These are phyloP conservation scores for Botryosphaeria dothidea DNA, from an alignment of 2,329 filamentous ascomycete genomes.

Conservation along the genomic window DNA sequence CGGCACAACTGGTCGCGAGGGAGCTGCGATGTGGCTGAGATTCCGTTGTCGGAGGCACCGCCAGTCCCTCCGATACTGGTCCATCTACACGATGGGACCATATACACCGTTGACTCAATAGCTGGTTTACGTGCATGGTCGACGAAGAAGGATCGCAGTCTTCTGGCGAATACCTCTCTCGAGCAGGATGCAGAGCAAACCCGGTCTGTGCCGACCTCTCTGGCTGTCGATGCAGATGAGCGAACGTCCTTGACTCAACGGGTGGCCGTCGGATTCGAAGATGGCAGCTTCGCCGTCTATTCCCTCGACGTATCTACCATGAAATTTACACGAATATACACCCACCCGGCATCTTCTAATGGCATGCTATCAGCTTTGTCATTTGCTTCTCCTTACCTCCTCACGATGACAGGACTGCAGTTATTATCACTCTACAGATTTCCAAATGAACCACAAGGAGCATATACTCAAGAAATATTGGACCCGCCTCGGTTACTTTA, in stretches of 20 bases:
- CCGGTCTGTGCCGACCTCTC: slow-evolving; percentile 56
- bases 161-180: slow-evolving; percentile 55
- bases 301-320: slow-evolving; percentile 51
- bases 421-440: slow-evolving; percentile 77
- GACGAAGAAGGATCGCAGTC: slow-evolving; percentile 58
- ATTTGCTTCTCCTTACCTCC: slow-evolving; percentile 71
- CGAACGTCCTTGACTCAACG: slow-evolving; percentile 31
- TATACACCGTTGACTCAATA: slow-evolving; percentile 71
- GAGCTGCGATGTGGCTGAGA: slow-evolving; percentile 75
- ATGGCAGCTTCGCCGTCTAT: slow-evolving; percentile 65
- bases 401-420: slow-evolving; percentile 75
- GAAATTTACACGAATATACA: slow-evolving; percentile 55
- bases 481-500: slow-evolving; percentile 64
- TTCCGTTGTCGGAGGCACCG: slow-evolving; percentile 60
- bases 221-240: slow-evolving; percentile 60
- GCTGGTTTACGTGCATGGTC: slow-evolving; percentile 79
- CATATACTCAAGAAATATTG: slow-evolving; percentile 21
- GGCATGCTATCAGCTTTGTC: slow-evolving; percentile 71
- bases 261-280: slow-evolving; percentile 39
- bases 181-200: not conserved
- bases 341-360: slow-evolving; percentile 62
- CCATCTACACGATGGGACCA: slow-evolving; percentile 73
- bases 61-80: slow-evolving; percentile 67
- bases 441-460: slow-evolving; percentile 30
- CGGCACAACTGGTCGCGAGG: slow-evolving; percentile 90